Conservation (phyloP, 495 filamentous ascomycete species). For the Chlorociboria aeruginascens region DNA sequence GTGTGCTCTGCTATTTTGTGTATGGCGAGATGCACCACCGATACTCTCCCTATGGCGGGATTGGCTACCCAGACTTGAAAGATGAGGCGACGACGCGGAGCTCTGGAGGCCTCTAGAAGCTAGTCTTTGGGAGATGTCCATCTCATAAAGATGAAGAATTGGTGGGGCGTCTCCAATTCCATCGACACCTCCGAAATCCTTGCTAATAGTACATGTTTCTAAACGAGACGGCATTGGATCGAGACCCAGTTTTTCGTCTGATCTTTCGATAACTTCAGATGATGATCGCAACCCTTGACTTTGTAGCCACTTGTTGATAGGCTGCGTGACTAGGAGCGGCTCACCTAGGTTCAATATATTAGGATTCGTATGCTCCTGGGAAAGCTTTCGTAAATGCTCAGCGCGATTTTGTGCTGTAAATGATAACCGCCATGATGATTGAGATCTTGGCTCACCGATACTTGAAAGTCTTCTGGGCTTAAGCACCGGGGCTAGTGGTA, state of each 20-base stretch:
- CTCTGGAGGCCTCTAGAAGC: slow-evolving; percentile 7
- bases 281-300: slow-evolving; percentile 9
- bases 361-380: slow-evolving; percentile 1
- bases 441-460: slow-evolving; percentile 4
- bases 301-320: slow-evolving; percentile 9
- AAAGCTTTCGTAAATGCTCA: slow-evolving; percentile 13
- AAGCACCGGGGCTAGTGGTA: slow-evolving; percentile 11
- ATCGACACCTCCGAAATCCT: slow-evolving; percentile 19
- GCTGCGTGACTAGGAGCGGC: neutral
- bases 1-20: neutral
- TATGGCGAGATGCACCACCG: neutral
- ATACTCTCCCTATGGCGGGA: slow-evolving; percentile 9
- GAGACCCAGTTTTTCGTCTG: slow-evolving; percentile 3
- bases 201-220: neutral
- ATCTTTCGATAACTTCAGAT: slow-evolving; percentile 2
- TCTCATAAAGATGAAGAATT: slow-evolving; percentile 14
- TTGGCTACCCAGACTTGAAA: slow-evolving; percentile 9
- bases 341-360: neutral
- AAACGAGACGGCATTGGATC: slow-evolving; percentile 1
- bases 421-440: slow-evolving; percentile 20
- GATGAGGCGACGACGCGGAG: slow-evolving; percentile 8
- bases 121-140: slow-evolving; percentile 11
- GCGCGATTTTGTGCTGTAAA: slow-evolving; percentile 13
- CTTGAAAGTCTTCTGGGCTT: slow-evolving; percentile 11
- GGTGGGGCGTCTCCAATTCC: slow-evolving; percentile 6